Evolutionary conservation across 345 rosid species (phyloP).

Genomic region (Populus deltoides): DNA sequence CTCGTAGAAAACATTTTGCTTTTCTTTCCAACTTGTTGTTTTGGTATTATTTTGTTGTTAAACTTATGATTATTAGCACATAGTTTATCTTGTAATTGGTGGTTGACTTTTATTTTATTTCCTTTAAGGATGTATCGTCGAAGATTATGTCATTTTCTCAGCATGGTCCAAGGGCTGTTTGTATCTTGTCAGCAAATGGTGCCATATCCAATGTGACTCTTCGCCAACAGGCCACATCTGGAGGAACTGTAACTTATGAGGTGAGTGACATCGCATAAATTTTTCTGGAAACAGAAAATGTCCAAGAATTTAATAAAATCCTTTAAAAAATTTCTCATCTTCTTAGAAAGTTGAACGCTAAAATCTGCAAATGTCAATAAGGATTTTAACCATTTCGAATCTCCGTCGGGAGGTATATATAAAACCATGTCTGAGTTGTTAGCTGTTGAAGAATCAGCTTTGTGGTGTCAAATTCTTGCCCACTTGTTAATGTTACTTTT

Average conservation of each 20-base stretch:
- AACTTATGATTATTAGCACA: neutral
- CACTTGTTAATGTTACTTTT: neutral
- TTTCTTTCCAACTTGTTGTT: neutral
- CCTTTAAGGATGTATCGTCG: constrained; percentile 57
- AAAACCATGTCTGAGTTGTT: neutral
- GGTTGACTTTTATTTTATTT: neutral
- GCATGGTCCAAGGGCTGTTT: constrained; percentile 60
- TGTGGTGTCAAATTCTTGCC: neutral
- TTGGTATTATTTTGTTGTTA: neutral
- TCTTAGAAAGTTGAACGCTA: neutral
- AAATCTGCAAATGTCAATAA: neutral
- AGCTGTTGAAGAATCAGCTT: neutral
- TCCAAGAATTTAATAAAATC: neutral
- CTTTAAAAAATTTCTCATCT: neutral
- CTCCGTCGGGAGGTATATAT: neutral
- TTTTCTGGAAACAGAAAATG: neutral
- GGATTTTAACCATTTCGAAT: neutral
- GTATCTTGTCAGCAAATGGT: constrained; percentile 71
- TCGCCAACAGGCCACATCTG: constrained; percentile 62
- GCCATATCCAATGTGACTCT: constrained; percentile 75
- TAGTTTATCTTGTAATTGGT: neutral
- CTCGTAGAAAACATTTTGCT: neutral
- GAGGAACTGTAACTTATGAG: constrained; percentile 81
- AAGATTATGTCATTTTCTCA: constrained; percentile 70
- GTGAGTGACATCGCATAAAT: constrained; percentile 33